phyloP scores from a whole-genome alignment of 495 filamentous ascomycete species.

The Thozetella sp. region DNA sequence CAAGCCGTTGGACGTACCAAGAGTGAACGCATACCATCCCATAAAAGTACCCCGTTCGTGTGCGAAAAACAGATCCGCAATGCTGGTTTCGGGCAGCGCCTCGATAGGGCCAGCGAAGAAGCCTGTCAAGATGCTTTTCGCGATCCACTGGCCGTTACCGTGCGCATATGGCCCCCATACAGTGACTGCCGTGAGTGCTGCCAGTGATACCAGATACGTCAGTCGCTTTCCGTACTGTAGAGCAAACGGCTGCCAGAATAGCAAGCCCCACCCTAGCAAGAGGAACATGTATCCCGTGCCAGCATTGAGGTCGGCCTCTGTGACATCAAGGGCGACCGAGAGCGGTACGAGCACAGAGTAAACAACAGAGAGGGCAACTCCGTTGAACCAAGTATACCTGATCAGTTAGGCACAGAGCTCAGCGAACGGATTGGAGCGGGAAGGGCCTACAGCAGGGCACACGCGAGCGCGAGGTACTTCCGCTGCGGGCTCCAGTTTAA shows the following conservation, averaged over 20 bases:
- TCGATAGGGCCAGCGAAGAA: neutral
- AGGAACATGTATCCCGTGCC: neutral
- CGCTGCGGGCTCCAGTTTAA: constrained; percentile 60
- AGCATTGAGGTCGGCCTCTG: neutral
- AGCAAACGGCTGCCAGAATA: neutral
- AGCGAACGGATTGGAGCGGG: no score
- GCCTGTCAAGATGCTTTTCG: neutral
- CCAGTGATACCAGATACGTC: neutral
- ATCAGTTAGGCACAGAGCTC: no score
- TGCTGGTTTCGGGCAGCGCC: neutral
- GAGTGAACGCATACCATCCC: neutral
- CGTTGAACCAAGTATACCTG: no score
- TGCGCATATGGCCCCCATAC: neutral
- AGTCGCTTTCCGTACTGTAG: neutral
- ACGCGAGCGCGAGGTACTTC: constrained; percentile 50
- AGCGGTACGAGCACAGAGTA: no score
- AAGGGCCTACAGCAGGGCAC: no score
- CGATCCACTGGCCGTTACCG: neutral
- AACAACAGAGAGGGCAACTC: no score
- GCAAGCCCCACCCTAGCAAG: neutral
- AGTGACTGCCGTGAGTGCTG: neutral
- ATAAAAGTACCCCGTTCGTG: neutral
- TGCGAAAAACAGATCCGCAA: neutral
- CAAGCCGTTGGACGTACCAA: no score
- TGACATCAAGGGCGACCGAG: no score